Evolutionary conservation across 1,139 yeast genomes (phyloP), one percentile per base, ranked within the genome.

Genomic region (Taphrina deformans): DNA sequence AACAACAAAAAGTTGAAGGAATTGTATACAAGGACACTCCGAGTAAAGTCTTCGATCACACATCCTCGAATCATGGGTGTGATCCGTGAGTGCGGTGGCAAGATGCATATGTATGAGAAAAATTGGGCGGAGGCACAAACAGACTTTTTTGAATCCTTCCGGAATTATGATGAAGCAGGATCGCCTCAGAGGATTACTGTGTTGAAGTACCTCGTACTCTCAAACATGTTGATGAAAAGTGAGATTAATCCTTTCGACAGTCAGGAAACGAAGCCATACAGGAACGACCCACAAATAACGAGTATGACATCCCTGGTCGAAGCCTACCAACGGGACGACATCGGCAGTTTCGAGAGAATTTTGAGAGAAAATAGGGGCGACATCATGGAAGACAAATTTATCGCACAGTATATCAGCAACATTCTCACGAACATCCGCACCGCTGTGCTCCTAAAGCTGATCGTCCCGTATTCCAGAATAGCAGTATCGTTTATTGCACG

Each of bases 161-260:
- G 86, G 70, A 85, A 83, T 69, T 88, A 85, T 73, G 95, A 89
- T 73, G 96, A 88, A 74, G 87, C 89, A 29, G 96, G 95, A 0
- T 84, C 88, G 65, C 74, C 78, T 23, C 78, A 78, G 58, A 81
- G 89, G 67, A 78, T 82, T 38, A 73, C 75, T 27, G 83, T 85
- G 3, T 78, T 89, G 69, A 84, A 84, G 69, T 86, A 85, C 73
- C 80, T 86, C 69, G 84, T 86, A 1, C 73, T 88, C 10, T 83
- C 89, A 31, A 84, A 88, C 7, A 78, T 88, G 69, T 75, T 89
- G 56, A 82, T 88, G 16, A 86, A 84, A 68, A 83, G 84, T 65
- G 83, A 81, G 67, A 83, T 88, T 67, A 85, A 86, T 70, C 90
- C 91, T 0, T 87, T 88, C 72, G 83, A 80, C 46, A 78, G 81